These are phyloP conservation scores for Schizothecium vesticola DNA, from an alignment of 495 filamentous ascomycete genomes.

Conservation along the genomic window DNA sequence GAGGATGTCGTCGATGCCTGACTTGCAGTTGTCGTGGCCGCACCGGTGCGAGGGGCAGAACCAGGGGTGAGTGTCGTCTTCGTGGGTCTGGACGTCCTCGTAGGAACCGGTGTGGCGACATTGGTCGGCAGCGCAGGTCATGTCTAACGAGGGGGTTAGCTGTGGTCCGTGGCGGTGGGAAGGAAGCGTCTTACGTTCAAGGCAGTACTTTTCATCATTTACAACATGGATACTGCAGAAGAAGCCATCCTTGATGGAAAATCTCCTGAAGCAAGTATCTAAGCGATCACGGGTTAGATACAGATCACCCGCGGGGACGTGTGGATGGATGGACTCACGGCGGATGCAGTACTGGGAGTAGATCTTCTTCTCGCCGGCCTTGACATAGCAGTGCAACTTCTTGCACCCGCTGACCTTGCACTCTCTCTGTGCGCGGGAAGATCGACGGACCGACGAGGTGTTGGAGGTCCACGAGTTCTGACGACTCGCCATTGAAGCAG, in stretches of 20 bases:
- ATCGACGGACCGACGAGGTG: background rate
- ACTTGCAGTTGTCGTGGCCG: conserved; percentile 2
- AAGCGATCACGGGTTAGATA: background rate
- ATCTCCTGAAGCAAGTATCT: background rate
- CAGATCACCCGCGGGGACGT: background rate
- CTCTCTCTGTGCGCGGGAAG: background rate
- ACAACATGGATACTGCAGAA: background rate
- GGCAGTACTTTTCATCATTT: background rate
- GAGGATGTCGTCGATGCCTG: conserved; percentile 4
- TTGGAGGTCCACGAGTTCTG: background rate
- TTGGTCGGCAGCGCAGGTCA: conserved; percentile 2
- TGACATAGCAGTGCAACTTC: background rate
- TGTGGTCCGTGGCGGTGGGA: background rate
- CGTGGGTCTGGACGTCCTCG: background rate
- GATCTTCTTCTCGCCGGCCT: background rate
- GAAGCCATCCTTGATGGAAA: conserved; percentile 4
- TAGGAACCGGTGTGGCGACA: conserved; percentile 2
- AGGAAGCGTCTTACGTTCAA: background rate
- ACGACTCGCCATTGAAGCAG: background rate
- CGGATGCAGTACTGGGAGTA: background rate
- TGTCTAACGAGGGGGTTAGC: background rate
- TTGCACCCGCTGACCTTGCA: background rate
- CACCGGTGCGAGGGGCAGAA: conserved; percentile 9
- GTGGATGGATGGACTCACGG: background rate
- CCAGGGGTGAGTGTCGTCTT: background rate